Percentiles rank a stretch among this genome's conserved stretches.
phyloP scores from a whole-genome alignment of 768 basidiomycete species.

The Termitomyces sp. region DNA sequence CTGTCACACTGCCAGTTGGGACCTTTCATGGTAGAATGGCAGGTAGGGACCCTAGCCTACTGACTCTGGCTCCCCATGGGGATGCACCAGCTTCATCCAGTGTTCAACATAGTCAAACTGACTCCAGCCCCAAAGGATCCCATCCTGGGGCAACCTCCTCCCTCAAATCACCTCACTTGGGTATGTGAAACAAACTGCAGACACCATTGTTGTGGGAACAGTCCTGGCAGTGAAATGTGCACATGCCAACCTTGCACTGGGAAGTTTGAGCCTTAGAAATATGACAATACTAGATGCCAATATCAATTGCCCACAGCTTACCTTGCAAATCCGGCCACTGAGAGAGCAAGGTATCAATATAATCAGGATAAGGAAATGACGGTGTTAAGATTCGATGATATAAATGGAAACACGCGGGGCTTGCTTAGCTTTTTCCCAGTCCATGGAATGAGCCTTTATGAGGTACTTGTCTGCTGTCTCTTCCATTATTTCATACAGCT shows the following conservation, averaged over 20 bases:
- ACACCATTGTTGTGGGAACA: conserved; percentile 69
- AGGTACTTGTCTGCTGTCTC: conserved; percentile 36
- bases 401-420: conserved; percentile 54
- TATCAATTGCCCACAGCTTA: conserved; percentile 78
- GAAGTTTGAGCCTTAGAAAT: conserved; percentile 62
- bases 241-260: conserved; percentile 57
- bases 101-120: too few species aligned
- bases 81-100: too few species aligned
- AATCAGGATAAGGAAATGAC: conserved; percentile 78
- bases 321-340: conserved; percentile 67
- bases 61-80: too few species aligned
- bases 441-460: conserved; percentile 78
- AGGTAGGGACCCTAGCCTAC: too few species aligned
- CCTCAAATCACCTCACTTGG: conserved; percentile 75
- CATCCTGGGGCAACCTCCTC: too few species aligned
- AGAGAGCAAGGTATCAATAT: conserved; percentile 61
- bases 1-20: too few species aligned
- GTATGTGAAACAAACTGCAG: conserved; percentile 67
- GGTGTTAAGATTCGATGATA: conserved; percentile 62
- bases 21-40: too few species aligned
- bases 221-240: conserved; percentile 68
- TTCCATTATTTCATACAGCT: neutral
- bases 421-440: conserved; percentile 76
- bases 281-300: conserved; percentile 68
- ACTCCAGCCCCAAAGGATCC: too few species aligned